Base-by-base conservation (phyloP, 2,329 filamentous ascomycete species). In the Penicillium sp. region DNA sequence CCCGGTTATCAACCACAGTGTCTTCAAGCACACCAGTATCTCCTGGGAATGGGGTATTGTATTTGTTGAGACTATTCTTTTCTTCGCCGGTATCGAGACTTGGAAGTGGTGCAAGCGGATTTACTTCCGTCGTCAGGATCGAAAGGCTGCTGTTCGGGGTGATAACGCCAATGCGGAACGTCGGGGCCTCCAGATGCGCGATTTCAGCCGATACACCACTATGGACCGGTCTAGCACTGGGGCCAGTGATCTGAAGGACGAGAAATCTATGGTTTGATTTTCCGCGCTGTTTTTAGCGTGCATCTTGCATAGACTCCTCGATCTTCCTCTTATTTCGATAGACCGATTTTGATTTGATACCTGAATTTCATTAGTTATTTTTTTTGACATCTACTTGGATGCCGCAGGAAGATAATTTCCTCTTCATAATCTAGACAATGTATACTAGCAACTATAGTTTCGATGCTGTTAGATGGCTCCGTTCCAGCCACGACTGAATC, bases 21-120 rank as follows among this genome's bases (percentile, higher is more conserved):
- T 88, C 0, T 87, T 87, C 67, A 79, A 83, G 62, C 85, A 88
- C 56, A 76, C 71, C 2, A 78, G 78, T 0, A 87, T 88, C 48
- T 76, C 71, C 6, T 85, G 82, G 83, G 84, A 88, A 64, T 88
- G 84, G 85, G 81, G 73, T 0, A 77, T 88, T 37, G 81, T 87
- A 1, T 80, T 88, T 51, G 70, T 84, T 30, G 77, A 78, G 18
- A 74, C 79, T 0, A 62, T 78, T 0, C 59, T 87, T 3, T 89
- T 88, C 71, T 80, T 88, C 61, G 59, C 73, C 0, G 83, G 83
- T 0, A 75, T 82, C 0, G 86, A 89, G 67, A 50, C 68, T 0
- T 89, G 82, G 80, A 88, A 88, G 67, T 86, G 77, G 75, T 71
- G 61, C 8, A 89, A 89, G 73, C 72, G 86, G 1, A 62, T 77